phyloP scores from a whole-genome alignment of 768 basidiomycete genomes.

The Tricholoma matsutake region DNA sequence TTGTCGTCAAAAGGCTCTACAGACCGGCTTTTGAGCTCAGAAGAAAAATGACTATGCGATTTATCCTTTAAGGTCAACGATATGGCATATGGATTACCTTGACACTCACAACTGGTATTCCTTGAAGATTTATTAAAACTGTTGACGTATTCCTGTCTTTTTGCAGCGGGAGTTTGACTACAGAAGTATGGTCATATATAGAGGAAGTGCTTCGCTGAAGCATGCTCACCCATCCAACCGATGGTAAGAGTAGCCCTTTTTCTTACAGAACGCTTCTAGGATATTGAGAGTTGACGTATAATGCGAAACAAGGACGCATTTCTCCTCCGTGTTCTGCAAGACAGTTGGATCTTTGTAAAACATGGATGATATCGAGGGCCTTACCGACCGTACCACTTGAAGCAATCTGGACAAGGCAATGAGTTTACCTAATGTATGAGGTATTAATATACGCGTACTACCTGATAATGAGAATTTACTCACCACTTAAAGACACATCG shows the following conservation, averaged over 20 bases:
- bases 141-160: constrained; percentile 86
- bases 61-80: neutral
- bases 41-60: constrained; percentile 72
- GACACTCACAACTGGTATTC: constrained; percentile 63
- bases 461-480: constrained; percentile 10
- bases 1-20: neutral
- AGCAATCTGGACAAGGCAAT: constrained; percentile 65
- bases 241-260: constrained; percentile 70
- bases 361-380: constrained; percentile 1
- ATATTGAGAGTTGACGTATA: constrained; percentile 94
- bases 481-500: constrained; percentile 82
- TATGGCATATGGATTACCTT: neutral
- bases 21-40: constrained; percentile 87
- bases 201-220: neutral
- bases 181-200: neutral
- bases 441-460: neutral
- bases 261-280: constrained; percentile 81
- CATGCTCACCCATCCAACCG: constrained; percentile 79
- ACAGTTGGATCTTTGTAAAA: neutral
- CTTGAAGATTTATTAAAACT: constrained; percentile 80
- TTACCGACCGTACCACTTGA: constrained; percentile 53
- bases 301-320: constrained; percentile 95
- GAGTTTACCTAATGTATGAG: constrained; percentile 59
- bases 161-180: constrained; percentile 73
- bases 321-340: constrained; percentile 78